These are phyloP conservation scores for Penicillium corylophilum DNA, from an alignment of 2,329 filamentous ascomycete genomes.

Conservation along the genomic window DNA sequence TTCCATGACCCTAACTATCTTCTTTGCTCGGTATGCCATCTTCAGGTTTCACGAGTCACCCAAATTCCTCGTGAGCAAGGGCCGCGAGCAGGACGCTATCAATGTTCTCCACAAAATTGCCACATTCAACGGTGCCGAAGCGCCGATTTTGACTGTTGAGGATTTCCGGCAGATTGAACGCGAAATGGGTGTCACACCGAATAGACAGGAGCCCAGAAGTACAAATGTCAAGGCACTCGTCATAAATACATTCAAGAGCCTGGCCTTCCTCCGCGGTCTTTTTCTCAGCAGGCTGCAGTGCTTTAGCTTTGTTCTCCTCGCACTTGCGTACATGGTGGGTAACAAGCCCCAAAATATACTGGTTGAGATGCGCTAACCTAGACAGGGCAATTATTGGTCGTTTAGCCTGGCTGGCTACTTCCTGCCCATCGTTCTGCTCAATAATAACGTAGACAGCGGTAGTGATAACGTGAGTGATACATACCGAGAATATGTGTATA, in stretches of 20 bases:
- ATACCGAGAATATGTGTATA: conserved; percentile 15
- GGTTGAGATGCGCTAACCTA: not conserved
- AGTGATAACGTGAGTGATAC: conserved; percentile 7
- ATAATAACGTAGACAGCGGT: conserved; percentile 13
- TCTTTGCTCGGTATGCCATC: conserved; percentile 2
- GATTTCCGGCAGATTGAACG: conserved; percentile 3
- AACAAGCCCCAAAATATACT: not conserved
- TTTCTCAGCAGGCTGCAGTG: conserved; percentile 4
- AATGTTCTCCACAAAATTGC: conserved; percentile 12
- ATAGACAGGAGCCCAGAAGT: not conserved
- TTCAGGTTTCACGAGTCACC: conserved; percentile 12
- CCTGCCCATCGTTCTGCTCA: conserved; percentile 10
- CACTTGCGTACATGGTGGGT: conserved; percentile 6
- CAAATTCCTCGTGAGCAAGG: conserved; percentile 11
- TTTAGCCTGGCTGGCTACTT: conserved; percentile 12
- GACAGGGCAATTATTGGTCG: conserved; percentile 16
- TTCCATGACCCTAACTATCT: conserved; percentile 6
- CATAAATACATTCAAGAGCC: conserved; percentile 1
- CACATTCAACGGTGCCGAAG: conserved; percentile 6
- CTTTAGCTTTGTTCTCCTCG: conserved; percentile 7
- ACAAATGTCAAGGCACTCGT: not conserved
- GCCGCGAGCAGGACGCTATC: conserved; percentile 11
- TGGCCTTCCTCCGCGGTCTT: not conserved
- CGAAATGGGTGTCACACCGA: not conserved
- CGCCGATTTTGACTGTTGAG: conserved; percentile 7